Base-by-base conservation (phyloP, 805 yeast genomes). In the Lipomyces spencermartinsiae region DNA sequence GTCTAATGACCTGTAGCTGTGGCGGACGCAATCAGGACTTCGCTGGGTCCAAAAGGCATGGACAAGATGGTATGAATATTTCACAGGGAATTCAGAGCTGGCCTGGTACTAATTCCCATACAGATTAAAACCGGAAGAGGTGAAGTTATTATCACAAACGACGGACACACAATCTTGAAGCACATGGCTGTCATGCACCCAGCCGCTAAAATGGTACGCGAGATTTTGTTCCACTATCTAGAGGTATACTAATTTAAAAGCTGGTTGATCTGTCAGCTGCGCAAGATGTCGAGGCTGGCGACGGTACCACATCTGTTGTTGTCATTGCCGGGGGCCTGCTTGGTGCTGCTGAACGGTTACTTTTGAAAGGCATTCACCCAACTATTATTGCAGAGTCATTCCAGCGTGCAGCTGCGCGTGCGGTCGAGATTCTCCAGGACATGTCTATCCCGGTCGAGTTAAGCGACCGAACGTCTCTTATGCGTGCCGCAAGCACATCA, bases 111-210 rank as follows among this genome's bases (percentile, higher is more conserved):
- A n/a, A 53, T 5, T 34, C 25, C 19, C 8, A 1, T 19, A 12
- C 37, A 73, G 75, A 92, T 92, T 81, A 92, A 92, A 80, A 93
- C 98, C 22, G 89, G 93, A 61, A 86, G 85, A 67, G 98, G 98
- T 53, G 93, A 95, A 77, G 91, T 94, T 74, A 89, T 93, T 76
- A 93, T 95, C 74, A 93, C 98, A 71, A 95, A 95, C 79, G 99
- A 95, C 80, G 99, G 99, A 43, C 98, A 96, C 80, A 95, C 99
- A 2, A 95, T 95, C 74, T 83, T 94, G 74, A 89, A 91, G 75
- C 98, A 95, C 79, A 95, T 95, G 98, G 98, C 99, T 1, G 97
- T 95, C 61, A 85, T 95, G 78, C 99, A 95, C 78, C 99, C 99
- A 1, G 99, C 97, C 1, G 99, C 99, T 0, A 90, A 93, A 76